Evolutionary conservation across 2,329 filamentous ascomycete genomes (phyloP).

Genomic region (Calonectria leucothoes): DNA sequence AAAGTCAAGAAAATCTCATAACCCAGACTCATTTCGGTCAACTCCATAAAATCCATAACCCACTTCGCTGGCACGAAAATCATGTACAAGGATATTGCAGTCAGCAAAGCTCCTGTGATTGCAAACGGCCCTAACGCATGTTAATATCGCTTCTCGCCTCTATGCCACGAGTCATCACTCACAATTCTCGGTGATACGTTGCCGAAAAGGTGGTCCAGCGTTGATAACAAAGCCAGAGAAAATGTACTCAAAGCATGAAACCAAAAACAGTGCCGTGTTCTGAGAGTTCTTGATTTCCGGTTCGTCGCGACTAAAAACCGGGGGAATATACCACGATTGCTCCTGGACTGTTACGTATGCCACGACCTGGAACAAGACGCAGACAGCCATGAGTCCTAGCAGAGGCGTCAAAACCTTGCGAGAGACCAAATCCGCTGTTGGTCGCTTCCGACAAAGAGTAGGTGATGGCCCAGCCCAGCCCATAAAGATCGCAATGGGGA

Average conservation of each 20-base stretch:
- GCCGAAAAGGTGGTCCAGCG: conserved; percentile 90
- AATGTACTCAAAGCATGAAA: conserved; percentile 96
- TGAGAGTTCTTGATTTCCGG: conserved; percentile 92
- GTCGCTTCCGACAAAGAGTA: conserved; percentile 82
- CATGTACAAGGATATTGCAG: conserved; percentile 82
- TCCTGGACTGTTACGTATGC: conserved; percentile 79
- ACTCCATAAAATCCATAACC: conserved; percentile 82
- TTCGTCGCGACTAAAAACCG: conserved; percentile 79
- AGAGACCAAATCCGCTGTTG: conserved; percentile 91
- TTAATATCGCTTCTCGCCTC: not conserved
- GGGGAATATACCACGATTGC: conserved; percentile 90
- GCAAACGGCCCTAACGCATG: conserved; percentile 79
- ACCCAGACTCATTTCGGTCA: conserved; percentile 78
- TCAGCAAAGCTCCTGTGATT: conserved; percentile 75
- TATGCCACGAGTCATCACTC: conserved; percentile 47
- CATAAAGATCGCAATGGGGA: conserved; percentile 99
- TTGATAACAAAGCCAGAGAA: conserved; percentile 89
- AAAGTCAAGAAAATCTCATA: conserved; percentile 81
- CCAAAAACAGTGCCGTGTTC: conserved; percentile 89
- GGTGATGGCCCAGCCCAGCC: conserved; percentile 92
- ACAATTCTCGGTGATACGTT: conserved; percentile 84
- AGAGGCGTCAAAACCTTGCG: conserved; percentile 91
- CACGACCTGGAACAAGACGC: conserved; percentile 79
- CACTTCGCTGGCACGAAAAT: conserved; percentile 78
- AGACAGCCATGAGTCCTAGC: conserved; percentile 87